Percentiles rank a stretch among this genome's conserved stretches.
These are phyloP conservation scores for Ustilago nuda DNA, from an alignment of 1,284 basidiomycete species.

Conservation along the genomic window DNA sequence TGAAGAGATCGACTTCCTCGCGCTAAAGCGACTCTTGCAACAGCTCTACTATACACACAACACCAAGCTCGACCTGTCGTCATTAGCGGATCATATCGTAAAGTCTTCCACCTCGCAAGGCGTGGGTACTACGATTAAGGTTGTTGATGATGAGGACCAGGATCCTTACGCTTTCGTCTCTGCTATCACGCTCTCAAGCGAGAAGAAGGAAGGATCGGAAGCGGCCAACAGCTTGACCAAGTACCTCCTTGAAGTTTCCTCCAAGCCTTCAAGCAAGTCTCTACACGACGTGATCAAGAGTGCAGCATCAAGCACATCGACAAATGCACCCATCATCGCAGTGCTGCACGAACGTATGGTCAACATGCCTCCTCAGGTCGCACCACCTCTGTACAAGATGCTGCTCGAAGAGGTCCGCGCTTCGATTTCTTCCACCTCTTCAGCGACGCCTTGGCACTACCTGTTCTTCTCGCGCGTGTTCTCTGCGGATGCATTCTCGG, in stretches of 20 bases:
- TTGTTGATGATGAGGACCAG: slow-evolving; percentile 62
- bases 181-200: slow-evolving; percentile 42
- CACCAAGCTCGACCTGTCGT: slow-evolving; percentile 54
- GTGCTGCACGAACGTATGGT: slow-evolving; percentile 68
- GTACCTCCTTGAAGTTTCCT: slow-evolving; percentile 47
- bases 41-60: slow-evolving; percentile 68
- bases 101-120: slow-evolving; percentile 40
- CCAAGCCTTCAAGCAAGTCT: slow-evolving; percentile 38
- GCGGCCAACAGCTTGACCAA: slow-evolving; percentile 37
- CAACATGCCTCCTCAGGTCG: slow-evolving; percentile 63
- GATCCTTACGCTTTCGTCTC: slow-evolving; percentile 67
- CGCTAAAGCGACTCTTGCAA: slow-evolving; percentile 63
- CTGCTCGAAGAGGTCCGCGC: slow-evolving; percentile 55
- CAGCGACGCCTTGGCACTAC: slow-evolving; percentile 45
- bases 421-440: slow-evolving; percentile 19
- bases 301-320: slow-evolving; percentile 34
- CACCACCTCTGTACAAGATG: slow-evolving; percentile 66
- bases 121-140: slow-evolving; percentile 65
- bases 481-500: slow-evolving; percentile 60
- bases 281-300: slow-evolving; percentile 47
- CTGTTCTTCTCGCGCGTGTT: slow-evolving; percentile 67
- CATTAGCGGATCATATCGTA: slow-evolving; percentile 54
- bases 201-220: slow-evolving; percentile 20
- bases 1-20: slow-evolving; percentile 61
- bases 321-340: slow-evolving; percentile 44